Conservation (phyloP, 2,329 filamentous ascomycete species). For the Diplocarpon rosae region DNA sequence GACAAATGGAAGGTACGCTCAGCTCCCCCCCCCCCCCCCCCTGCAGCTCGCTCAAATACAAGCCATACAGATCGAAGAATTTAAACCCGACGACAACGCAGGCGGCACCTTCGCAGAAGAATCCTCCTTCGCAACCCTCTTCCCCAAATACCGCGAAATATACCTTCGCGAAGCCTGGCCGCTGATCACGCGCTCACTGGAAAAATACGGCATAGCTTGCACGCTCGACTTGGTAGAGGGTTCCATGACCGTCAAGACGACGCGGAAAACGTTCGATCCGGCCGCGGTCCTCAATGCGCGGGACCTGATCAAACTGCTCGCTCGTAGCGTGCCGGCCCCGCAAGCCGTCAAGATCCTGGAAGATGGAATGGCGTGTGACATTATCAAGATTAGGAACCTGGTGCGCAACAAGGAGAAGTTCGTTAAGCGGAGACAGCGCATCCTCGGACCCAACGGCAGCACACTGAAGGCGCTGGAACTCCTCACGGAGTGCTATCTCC, state of each 20-base stretch:
- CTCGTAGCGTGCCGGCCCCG: constrained; percentile 82
- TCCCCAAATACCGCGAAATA: constrained; percentile 92
- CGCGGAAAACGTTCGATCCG: constrained; percentile 81
- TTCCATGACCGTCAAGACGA: constrained; percentile 94
- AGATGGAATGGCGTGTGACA: constrained; percentile 82
- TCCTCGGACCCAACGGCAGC: constrained; percentile 81
- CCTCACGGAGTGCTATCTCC: constrained; percentile 80
- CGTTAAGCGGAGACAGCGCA: constrained; percentile 85
- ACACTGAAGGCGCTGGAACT: constrained; percentile 92
- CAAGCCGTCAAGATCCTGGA: constrained; percentile 92
- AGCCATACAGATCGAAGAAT: constrained; percentile 56
- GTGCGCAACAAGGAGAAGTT: constrained; percentile 93
- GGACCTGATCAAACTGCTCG: constrained; percentile 86
- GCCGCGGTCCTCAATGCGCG: constrained; percentile 87
- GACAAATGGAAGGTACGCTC: constrained; percentile 77
- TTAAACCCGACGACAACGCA: constrained; percentile 74
- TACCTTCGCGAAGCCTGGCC: constrained; percentile 93
- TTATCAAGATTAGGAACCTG: constrained; percentile 88
- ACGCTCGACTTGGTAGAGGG: constrained; percentile 91
- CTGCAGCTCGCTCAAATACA: background rate
- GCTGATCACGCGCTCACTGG: constrained; percentile 73
- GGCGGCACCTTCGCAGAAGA: constrained; percentile 86
- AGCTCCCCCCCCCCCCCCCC: background rate
- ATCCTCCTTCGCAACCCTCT: constrained; percentile 77
- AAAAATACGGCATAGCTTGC: constrained; percentile 81